phyloP scores from a whole-genome alignment of 192 early-diverging fungal genomes.

The Paraglomus brasilianum region DNA sequence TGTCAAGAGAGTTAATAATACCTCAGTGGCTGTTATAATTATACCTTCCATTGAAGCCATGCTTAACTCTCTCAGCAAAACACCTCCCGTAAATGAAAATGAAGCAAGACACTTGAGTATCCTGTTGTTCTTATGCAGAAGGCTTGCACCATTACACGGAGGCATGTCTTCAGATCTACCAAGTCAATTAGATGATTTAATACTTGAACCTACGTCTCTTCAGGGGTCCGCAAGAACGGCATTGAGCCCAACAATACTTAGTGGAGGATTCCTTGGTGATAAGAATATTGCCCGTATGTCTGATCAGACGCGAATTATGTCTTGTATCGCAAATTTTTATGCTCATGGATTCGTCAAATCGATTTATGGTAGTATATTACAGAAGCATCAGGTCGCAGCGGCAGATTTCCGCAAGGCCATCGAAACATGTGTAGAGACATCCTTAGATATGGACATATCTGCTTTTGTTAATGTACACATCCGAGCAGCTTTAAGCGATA shows the following conservation, averaged over 20 bases:
- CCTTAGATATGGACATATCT: slow-evolving; percentile 57
- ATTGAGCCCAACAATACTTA: slow-evolving; percentile 22
- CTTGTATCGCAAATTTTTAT: slow-evolving; percentile 46
- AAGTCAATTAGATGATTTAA: background rate
- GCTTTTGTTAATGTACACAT: slow-evolving; percentile 56
- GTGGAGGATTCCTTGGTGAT: slow-evolving; percentile 7
- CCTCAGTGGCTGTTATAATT: slow-evolving; percentile 48
- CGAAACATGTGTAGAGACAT: slow-evolving; percentile 47
- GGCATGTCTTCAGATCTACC: slow-evolving; percentile 15
- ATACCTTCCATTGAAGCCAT: slow-evolving; percentile 43
- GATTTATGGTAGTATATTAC: slow-evolving; percentile 51
- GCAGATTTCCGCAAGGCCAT: slow-evolving; percentile 49
- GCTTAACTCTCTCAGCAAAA: slow-evolving; percentile 34
- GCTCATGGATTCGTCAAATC: slow-evolving; percentile 55
- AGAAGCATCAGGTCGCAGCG: slow-evolving; percentile 45
- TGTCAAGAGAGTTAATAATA: slow-evolving; percentile 50
- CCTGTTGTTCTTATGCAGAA: slow-evolving; percentile 53
- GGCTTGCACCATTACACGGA: slow-evolving; percentile 41
- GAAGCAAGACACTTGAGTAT: slow-evolving; percentile 34
- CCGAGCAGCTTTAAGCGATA: slow-evolving; percentile 33
- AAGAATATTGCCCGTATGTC: background rate
- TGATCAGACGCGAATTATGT: slow-evolving; percentile 31
- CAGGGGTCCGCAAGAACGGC: background rate
- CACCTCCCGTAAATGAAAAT: slow-evolving; percentile 7
- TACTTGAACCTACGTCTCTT: background rate